Base-by-base conservation (phyloP, 352 stramenopile genomes). In the Peronospora destructor region DNA sequence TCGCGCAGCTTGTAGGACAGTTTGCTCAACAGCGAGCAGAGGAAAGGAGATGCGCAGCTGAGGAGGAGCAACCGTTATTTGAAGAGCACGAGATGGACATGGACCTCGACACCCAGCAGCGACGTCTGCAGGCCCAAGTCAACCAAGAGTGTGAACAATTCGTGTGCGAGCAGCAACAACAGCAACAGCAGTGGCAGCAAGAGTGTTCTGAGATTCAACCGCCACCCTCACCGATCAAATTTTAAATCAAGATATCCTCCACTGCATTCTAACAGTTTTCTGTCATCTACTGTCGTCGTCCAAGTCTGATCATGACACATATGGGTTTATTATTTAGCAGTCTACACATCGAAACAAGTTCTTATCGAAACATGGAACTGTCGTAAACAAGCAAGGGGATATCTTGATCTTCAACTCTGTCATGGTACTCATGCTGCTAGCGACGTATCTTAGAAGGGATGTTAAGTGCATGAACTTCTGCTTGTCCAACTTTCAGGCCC, bases 1-100 rank as follows among this genome's bases (percentile, higher is more conserved):
- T 68, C n/a, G 39, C 55, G 30, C 55, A 58, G 26, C 60, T 68
- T 44, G 60, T 68, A 25, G 36, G 48, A 12, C 55, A 64, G 17
- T 53, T 66, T 34, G 48, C 58, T 0, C 42, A 35, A 5, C 52
- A 66, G 32, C 58, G 47, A 17, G 25, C 53, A 26, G 42, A 59
- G 10, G 40, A 61, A 9, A 34, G 36, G 26, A 63, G 55, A 34
- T 42, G 12, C 7, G 47, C 25, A 34, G 17, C 29, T 30, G 32
- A 49, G 14, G 37, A 53, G 29, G 41, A 51, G 17, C 32, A 49
- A 23, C 16, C 21, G 44, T 35, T 56, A 6, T 49, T 45, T 21
- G 43, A 51, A 7, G 36, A 66, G 28, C 38, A 52, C 8, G 53
- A 62, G 36, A 62, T 66, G 38, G 32, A 55, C 42, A 54, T 66